Conservation (phyloP, 768 basidiomycete species). For the Hericium rajendrae region DNA sequence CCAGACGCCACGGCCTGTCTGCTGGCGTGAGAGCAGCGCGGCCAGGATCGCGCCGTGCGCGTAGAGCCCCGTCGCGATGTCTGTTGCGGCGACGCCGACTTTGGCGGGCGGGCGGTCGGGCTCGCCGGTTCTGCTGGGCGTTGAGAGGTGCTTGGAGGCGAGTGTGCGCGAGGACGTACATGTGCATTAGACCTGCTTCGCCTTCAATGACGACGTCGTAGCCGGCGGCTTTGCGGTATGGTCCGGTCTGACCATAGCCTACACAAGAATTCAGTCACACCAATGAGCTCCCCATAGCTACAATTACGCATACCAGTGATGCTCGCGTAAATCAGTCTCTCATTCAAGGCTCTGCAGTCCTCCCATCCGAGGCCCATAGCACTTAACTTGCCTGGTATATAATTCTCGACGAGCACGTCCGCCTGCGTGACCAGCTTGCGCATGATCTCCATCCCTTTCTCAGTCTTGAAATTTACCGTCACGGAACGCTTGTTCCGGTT, state of each 20-base stretch:
- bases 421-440: conserved; percentile 59
- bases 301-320: conserved; percentile 54
- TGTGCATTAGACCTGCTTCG: conserved; percentile 92
- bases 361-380: conserved; percentile 82
- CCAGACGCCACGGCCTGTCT: conserved; percentile 82
- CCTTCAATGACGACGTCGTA: conserved; percentile 62
- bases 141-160: too few relatives aligned
- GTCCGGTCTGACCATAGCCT: conserved; percentile 87
- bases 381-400: conserved; percentile 74
- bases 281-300: neutral
- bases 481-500: conserved; percentile 89
- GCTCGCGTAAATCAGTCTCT: conserved; percentile 75
- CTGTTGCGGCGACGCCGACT: conserved; percentile 93
- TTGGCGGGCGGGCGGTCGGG: conserved; percentile 78
- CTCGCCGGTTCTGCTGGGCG: conserved; percentile 66
- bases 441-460: conserved; percentile 68
- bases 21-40: conserved; percentile 68
- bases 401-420: conserved; percentile 89
- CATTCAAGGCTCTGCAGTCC: conserved; percentile 69
- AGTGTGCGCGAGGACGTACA: too few relatives aligned
- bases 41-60: conserved; percentile 92
- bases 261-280: neutral
- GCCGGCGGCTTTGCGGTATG: conserved; percentile 72
- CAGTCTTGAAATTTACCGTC: conserved; percentile 79
- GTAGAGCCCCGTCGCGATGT: conserved; percentile 81